Evolutionary conservation across 2,329 filamentous ascomycete genomes (phyloP), one percentile per base, ranked within the genome.

Genomic region (Phyllosticta ampelicida): DNA sequence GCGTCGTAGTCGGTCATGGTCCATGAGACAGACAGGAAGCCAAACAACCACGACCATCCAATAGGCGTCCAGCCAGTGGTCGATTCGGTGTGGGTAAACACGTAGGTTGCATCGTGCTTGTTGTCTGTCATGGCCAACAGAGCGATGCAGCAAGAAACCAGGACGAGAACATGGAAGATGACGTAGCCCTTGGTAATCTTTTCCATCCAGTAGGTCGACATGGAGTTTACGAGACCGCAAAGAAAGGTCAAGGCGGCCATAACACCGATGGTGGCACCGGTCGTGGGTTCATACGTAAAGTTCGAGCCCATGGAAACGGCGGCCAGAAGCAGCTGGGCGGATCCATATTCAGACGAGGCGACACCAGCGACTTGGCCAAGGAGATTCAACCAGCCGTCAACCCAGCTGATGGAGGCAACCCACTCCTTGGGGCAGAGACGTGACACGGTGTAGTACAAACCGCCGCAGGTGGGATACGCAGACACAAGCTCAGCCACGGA

Each of bases 1-100:
- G 73, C 74, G 65, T 77, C 78, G 65, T 79, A 80, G 63, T 79
- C 77, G 3, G 79, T 83, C 80, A 83, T 83, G 56, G 79, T 82
- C 80, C 80, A 84, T 19, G 76, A 77, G 44, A 81, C 80, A 1
- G 78, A 80, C 23, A 84, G 70, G 65, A 82, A 82, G n/a, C 80
- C 80, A 60, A 83, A 82, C n/a, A 82, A 65, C 65, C 80, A 83
- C 2, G 77, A 78, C 66, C 78, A 82, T 20, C 80, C 80, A 2
- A 74, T 68, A 0, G 80, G 80, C 0, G 64, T 71, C 80, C 80
- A 84, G 36, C 80, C 80, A 0, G 77, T 80, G 21, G 68, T 68
- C 1, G 77, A 72, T 51, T 78, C 72, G 54, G 82, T 73, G 55
- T 81, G 64, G 8, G 80, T 82, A 65, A 82, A 83, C 44, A 80